These are phyloP conservation scores for Pezizomycotina sp. DNA, from an alignment of 2,329 filamentous ascomycete species.

Conservation along the genomic window DNA sequence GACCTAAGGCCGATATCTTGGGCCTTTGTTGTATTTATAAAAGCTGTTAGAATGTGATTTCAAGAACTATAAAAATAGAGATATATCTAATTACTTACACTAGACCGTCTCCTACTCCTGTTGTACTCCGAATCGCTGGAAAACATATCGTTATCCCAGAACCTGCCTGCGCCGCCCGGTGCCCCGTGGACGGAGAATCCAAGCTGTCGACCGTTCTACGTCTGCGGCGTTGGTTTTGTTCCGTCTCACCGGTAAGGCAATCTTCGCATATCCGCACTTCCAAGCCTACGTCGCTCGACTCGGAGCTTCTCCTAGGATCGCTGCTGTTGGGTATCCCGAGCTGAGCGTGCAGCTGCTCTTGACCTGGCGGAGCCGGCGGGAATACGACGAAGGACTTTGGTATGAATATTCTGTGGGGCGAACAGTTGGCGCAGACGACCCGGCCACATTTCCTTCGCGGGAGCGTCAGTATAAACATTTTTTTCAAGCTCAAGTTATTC, in stretches of 20 bases:
- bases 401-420: slow-evolving; percentile 24
- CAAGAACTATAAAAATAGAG: too few relatives aligned
- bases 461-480: too few relatives aligned
- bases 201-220: too few relatives aligned
- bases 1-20: too few relatives aligned
- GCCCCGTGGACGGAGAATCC: slow-evolving; percentile 12
- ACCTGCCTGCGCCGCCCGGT: slow-evolving; percentile 14
- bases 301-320: slow-evolving; percentile 9
- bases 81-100: too few relatives aligned
- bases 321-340: slow-evolving; percentile 7
- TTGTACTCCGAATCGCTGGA: too few relatives aligned
- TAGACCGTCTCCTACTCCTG: too few relatives aligned
- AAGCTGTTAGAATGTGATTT: too few relatives aligned
- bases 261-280: slow-evolving; percentile 23
- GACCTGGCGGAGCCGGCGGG: slow-evolving; percentile 17
- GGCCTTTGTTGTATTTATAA: too few relatives aligned
- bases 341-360: slow-evolving; percentile 4
- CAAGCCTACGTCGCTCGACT: slow-evolving; percentile 19
- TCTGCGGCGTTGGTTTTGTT: too few relatives aligned
- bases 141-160: slow-evolving; percentile 15
- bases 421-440: slow-evolving; percentile 25
- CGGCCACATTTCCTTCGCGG: slow-evolving; percentile 27
- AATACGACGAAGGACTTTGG: slow-evolving; percentile 25
- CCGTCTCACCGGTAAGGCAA: slow-evolving; percentile 21
- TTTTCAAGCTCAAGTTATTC: too few relatives aligned